phyloP scores from a whole-genome alignment of 805 yeast genomes.

The Candida nemodendra region DNA sequence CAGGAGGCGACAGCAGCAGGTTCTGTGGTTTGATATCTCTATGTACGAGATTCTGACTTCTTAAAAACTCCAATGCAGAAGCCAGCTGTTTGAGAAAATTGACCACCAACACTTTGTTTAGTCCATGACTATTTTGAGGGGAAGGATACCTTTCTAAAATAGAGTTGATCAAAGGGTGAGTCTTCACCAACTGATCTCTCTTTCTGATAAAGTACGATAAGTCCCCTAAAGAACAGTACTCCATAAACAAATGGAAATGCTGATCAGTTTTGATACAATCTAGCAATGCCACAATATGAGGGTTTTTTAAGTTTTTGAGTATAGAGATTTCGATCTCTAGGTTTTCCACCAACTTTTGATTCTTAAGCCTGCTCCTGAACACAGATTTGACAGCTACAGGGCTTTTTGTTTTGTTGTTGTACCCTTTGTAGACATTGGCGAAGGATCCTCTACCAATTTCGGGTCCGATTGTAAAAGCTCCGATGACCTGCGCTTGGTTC shows the following conservation, averaged over 20 bases:
- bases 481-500: conserved; percentile 31
- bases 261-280: conserved; percentile 76
- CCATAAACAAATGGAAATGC: conserved; percentile 91
- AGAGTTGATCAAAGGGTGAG: conserved; percentile 76
- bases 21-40: conserved; percentile 96
- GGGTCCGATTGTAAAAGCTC: conserved; percentile 59
- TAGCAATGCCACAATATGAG: conserved; percentile 84
- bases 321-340: conserved; percentile 91
- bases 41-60: conserved; percentile 84
- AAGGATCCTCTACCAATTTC: conserved; percentile 96
- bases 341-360: conserved; percentile 84
- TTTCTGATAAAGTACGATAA: conserved; percentile 81
- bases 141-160: conserved; percentile 82
- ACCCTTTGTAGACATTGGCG: conserved; percentile 92
- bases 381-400: conserved; percentile 91
- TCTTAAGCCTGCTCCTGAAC: conserved; percentile 73
- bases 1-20: conserved; percentile 77
- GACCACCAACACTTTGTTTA: conserved; percentile 72
- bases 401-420: conserved; percentile 46
- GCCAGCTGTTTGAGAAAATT: conserved; percentile 87
- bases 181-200: conserved; percentile 64
- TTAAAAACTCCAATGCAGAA: conserved; percentile 76
- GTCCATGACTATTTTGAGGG: conserved; percentile 71
- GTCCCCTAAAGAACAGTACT: conserved; percentile 94
- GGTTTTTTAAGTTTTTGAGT: conserved; percentile 82